phyloP scores from a whole-genome alignment of 2,329 filamentous ascomycete genomes.

The Fusarium siculi region DNA sequence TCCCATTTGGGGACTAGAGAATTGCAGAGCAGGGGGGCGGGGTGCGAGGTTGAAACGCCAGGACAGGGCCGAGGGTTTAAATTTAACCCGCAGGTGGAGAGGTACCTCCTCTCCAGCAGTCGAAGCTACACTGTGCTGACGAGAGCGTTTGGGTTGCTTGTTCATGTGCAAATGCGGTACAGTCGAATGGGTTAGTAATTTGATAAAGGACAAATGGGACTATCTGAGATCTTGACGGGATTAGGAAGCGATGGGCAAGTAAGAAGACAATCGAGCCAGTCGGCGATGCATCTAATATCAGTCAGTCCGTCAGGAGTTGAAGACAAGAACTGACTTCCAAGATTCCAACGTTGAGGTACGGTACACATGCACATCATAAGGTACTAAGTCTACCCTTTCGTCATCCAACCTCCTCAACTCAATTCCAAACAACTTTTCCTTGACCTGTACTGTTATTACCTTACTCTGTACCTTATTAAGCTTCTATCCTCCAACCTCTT shows the following conservation, averaged over 20 bases:
- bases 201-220: slow-evolving; percentile 14
- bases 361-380: slow-evolving; percentile 2
- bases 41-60: slow-evolving; percentile 13
- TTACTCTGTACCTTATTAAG: background rate
- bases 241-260: slow-evolving; percentile 32
- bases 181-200: slow-evolving; percentile 16
- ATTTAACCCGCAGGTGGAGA: slow-evolving; percentile 41
- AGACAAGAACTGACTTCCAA: slow-evolving; percentile 17
- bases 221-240: slow-evolving; percentile 31
- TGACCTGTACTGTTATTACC: background rate
- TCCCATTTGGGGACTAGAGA: slow-evolving; percentile 43
- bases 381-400: background rate
- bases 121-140: slow-evolving; percentile 34
- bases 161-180: slow-evolving; percentile 10
- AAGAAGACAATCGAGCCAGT: slow-evolving; percentile 3
- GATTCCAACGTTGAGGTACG: slow-evolving; percentile 12
- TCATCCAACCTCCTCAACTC: slow-evolving; percentile 1
- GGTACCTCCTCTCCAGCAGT: slow-evolving; percentile 26
- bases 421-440: background rate
- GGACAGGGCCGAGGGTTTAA: slow-evolving; percentile 38
- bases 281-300: background rate
- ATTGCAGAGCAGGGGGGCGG: slow-evolving; percentile 27
- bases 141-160: slow-evolving; percentile 2
- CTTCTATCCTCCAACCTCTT: slow-evolving; percentile 2
- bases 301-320: slow-evolving; percentile 13